A percentile compares a stretch with the other conserved stretches of the same genome.
phyloP scores from a whole-genome alignment of 257 asterid genomes.

The Solanum chiquidenum region DNA sequence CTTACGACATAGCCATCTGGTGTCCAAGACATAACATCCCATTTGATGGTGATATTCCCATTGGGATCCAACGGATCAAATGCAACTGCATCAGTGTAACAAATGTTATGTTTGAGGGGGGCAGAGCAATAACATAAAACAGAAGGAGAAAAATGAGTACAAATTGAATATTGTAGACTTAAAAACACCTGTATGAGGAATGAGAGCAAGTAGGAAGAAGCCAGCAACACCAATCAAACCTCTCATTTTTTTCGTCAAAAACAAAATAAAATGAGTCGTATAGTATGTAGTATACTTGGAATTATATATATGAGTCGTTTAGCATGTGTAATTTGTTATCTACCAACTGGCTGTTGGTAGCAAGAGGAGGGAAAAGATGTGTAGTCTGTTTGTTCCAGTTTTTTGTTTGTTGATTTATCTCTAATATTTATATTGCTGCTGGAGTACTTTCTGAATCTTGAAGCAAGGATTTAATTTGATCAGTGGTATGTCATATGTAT shows the following conservation, averaged over 20 bases:
- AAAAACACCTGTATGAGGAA: conserved; percentile 38
- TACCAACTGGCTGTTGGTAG: conserved; percentile 66
- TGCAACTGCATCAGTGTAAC: conserved; percentile 34
- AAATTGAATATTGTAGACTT: background rate
- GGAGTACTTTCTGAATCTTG: conserved; percentile 28
- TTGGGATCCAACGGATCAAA: conserved; percentile 90
- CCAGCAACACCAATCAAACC: conserved; percentile 9
- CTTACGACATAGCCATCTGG: conserved; percentile 90
- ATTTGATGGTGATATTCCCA: conserved; percentile 87
- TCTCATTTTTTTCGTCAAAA: conserved; percentile 23
- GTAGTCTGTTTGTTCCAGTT: background rate
- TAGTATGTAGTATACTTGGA: background rate
- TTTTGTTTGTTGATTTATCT: background rate
- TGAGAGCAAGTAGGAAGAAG: conserved; percentile 15
- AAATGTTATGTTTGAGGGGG: background rate
- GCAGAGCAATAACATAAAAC: background rate
- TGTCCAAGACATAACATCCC: conserved; percentile 94
- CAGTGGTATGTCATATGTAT: background rate
- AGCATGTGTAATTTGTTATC: background rate
- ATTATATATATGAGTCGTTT: background rate
- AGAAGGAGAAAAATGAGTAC: background rate
- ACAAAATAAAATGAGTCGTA: background rate
- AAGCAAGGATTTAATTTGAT: conserved; percentile 25
- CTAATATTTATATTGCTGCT: conserved; percentile 3
- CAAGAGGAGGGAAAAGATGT: background rate